These are phyloP conservation scores for Jatropha curcas DNA, from an alignment of 345 rosid genomes.

Conservation along the genomic window DNA sequence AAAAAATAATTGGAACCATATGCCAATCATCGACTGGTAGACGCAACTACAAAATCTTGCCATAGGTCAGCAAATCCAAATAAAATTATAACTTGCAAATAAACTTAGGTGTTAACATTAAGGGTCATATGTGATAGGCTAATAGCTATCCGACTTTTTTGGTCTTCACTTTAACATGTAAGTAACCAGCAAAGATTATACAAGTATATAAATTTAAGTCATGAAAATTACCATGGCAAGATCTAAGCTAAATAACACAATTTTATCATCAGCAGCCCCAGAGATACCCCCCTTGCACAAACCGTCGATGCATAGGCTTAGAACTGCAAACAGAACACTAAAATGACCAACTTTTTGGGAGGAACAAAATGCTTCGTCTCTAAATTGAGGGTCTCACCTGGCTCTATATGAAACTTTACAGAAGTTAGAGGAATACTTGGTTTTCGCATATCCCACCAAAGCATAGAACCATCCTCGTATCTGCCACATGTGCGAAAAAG, in stretches of 20 bases:
- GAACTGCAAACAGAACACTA: conserved; percentile 50
- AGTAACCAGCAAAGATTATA: background rate
- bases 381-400: conserved; percentile 49
- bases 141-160: too few species aligned
- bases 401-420: conserved; percentile 82
- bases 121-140: too few species aligned
- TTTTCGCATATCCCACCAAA: conserved; percentile 83
- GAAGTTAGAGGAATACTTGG: conserved; percentile 59
- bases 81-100: background rate
- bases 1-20: too few species aligned
- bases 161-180: too few species aligned
- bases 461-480: conserved; percentile 84
- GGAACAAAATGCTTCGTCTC: conserved; percentile 16
- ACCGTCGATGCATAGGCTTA: conserved; percentile 61
- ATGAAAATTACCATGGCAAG: conserved; percentile 49
- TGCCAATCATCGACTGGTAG: background rate
- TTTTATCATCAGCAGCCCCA: conserved; percentile 86
- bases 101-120: background rate
- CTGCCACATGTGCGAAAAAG: conserved; percentile 33
- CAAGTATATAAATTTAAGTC: background rate
- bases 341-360: conserved; percentile 6
- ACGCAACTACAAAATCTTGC: background rate
- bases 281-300: conserved; percentile 80
- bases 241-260: conserved; percentile 64
- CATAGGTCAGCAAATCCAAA: background rate